phyloP scores from a whole-genome alignment of 2,329 filamentous ascomycete species.

The Cytospora leucostoma region DNA sequence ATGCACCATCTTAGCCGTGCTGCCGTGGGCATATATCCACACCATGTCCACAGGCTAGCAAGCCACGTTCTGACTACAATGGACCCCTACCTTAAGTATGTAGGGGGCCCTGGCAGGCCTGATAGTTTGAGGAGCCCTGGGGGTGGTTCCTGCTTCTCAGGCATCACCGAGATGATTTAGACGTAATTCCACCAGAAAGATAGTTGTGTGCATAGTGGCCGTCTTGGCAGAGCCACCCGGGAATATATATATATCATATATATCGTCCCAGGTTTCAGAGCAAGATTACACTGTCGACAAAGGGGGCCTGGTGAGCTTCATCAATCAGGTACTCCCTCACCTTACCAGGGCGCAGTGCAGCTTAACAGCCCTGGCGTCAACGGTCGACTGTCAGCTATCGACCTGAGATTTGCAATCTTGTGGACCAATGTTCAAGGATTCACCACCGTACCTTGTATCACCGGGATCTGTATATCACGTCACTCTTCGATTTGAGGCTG shows the following conservation, averaged over 20 bases:
- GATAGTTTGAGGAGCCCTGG: neutral
- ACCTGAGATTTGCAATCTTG: conserved; percentile 20
- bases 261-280: too few relatives aligned
- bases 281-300: too few relatives aligned
- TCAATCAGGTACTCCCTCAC: too few relatives aligned
- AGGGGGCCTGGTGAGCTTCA: too few relatives aligned
- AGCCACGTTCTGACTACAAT: neutral
- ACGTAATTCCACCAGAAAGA: neutral
- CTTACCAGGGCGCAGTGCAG: too few relatives aligned
- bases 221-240: too few relatives aligned
- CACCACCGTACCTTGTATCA: conserved; percentile 8
- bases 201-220: too few relatives aligned
- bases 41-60: neutral
- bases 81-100: too few relatives aligned
- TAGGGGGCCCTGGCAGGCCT: neutral
- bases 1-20: neutral
- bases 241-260: too few relatives aligned
- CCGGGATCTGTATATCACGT: neutral
- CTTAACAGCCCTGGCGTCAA: neutral
- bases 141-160: neutral
- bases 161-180: neutral
- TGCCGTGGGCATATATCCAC: neutral
- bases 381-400: neutral
- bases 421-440: conserved; percentile 11
- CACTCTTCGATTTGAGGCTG: conserved; percentile 13